Conservation (phyloP, 2,329 filamentous ascomycete species). For the Pyrenochaeta sp. region DNA sequence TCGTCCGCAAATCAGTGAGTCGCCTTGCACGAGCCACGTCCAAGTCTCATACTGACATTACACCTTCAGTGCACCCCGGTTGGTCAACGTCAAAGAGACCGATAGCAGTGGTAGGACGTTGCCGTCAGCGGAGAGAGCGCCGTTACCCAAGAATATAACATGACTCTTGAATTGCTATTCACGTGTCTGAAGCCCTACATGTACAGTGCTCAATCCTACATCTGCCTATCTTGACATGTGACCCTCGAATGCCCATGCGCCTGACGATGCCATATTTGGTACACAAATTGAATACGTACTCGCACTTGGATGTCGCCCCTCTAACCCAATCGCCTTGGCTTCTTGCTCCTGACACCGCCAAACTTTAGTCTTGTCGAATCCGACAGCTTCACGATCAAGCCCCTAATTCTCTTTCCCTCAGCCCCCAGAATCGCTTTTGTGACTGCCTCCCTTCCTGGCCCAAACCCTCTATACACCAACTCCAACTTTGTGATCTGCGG, state of each 20-base stretch:
- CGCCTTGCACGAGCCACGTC: too few relatives aligned
- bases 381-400: conserved; percentile 79
- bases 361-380: conserved; percentile 94
- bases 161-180: conserved; percentile 28
- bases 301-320: conserved; percentile 40
- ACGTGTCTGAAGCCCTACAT: conserved; percentile 9
- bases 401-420: conserved; percentile 79
- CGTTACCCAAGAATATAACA: conserved; percentile 50
- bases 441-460: conserved; percentile 84
- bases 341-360: conserved; percentile 87
- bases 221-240: conserved; percentile 4
- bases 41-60: too few relatives aligned
- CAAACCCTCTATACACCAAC: conserved; percentile 85
- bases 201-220: conserved; percentile 5
- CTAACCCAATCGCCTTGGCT: conserved; percentile 80
- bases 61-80: conserved; percentile 33
- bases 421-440: conserved; percentile 87
- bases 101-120: conserved; percentile 54
- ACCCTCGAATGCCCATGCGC: conserved; percentile 20
- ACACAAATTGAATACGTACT: conserved; percentile 24
- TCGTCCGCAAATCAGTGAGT: conserved; percentile 28
- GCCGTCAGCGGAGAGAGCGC: conserved; percentile 56
- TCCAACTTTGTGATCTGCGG: conserved; percentile 80
- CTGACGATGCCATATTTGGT: conserved; percentile 34
- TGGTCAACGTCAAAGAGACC: conserved; percentile 50